Percentiles rank a stretch among this genome's conserved stretches.
These are phyloP conservation scores for Barbarea vulgaris DNA, from an alignment of 345 rosid species.

Conservation along the genomic window DNA sequence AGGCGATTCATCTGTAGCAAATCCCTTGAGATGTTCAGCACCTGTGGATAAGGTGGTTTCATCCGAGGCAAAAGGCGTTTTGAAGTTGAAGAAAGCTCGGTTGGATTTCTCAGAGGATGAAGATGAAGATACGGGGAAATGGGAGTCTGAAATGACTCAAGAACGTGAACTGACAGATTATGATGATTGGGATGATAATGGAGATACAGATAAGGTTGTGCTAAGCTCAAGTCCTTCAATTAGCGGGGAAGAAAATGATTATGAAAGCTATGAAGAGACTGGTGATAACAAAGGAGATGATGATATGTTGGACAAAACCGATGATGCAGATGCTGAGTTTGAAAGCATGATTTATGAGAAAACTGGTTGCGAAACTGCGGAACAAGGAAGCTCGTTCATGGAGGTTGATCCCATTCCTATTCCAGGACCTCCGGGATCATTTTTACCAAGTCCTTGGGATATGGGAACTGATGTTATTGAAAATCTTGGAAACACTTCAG, in stretches of 20 bases:
- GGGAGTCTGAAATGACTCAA: conserved; percentile 52
- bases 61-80: conserved; percentile 31
- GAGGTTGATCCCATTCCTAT: conserved; percentile 94
- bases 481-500: conserved; percentile 79
- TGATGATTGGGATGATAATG: conserved; percentile 37
- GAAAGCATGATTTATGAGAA: conserved; percentile 44
- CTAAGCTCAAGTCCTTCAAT: conserved; percentile 35
- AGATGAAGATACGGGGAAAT: conserved; percentile 42
- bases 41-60: conserved; percentile 45
- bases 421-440: conserved; percentile 98
- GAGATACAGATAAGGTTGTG: conserved; percentile 40
- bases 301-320: conserved; percentile 20
- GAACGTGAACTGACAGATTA: conserved; percentile 42
- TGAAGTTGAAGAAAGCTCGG: conserved; percentile 42
- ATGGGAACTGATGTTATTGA: conserved; percentile 64
- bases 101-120: conserved; percentile 41
- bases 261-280: conserved; percentile 35
- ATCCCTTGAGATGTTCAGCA: conserved; percentile 26
- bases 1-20: conserved; percentile 22
- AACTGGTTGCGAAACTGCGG: conserved; percentile 36
- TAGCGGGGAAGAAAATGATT: conserved; percentile 33
- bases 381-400: conserved; percentile 54
- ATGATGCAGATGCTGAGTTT: conserved; percentile 33
- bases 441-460: conserved; percentile 90
- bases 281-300: conserved; percentile 23